A percentile compares a stretch with the other conserved stretches of the same genome.
Conservation (phyloP, 352 stramenopile species). For the Globisporangium emineosum region DNA sequence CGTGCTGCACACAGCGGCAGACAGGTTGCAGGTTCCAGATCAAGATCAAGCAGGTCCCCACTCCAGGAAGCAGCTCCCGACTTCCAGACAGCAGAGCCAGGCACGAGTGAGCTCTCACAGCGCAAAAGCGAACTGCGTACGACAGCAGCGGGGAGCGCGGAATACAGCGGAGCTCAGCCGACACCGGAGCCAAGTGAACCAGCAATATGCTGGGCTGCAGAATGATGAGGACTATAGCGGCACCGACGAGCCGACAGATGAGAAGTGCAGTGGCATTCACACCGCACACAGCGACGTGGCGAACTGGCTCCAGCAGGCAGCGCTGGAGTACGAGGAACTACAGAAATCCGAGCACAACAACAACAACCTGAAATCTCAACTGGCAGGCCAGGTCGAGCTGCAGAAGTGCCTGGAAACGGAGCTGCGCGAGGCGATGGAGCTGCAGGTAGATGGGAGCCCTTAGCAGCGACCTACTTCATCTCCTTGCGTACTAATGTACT, state of each 20-base stretch:
- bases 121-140: background rate
- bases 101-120: background rate
- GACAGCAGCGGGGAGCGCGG: background rate
- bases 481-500: background rate
- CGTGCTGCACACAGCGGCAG: background rate
- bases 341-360: conserved; percentile 33
- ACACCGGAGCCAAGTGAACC: background rate
- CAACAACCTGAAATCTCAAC: conserved; percentile 29
- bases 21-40: background rate
- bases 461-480: background rate
- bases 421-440: background rate
- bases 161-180: background rate
- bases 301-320: conserved; percentile 44
- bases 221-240: background rate
- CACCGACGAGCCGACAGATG: background rate
- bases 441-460: background rate
- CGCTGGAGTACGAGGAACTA: conserved; percentile 39
- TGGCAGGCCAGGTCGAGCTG: conserved; percentile 42
- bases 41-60: background rate
- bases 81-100: background rate
- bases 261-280: background rate
- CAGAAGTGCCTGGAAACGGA: conserved; percentile 27
- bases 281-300: conserved; percentile 12
- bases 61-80: background rate
- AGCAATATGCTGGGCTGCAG: no score